A percentile compares a stretch with the other conserved stretches of the same genome.
Conservation (phyloP, 179 eudicot species). For the Beta corolliflora region DNA sequence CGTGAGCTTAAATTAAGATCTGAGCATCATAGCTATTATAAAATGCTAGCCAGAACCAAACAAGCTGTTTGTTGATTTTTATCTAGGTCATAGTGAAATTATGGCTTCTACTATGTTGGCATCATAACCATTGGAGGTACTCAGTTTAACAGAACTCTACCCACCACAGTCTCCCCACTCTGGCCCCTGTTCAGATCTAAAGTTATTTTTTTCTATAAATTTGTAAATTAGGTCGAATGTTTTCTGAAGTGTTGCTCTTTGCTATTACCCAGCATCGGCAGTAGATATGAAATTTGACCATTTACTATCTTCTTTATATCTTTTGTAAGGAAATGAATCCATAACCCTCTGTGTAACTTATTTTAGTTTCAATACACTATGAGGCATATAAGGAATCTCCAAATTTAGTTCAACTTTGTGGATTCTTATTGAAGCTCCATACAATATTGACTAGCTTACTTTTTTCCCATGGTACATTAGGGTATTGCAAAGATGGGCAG, state of each 20-base stretch:
- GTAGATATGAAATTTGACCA: neutral
- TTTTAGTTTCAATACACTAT: neutral
- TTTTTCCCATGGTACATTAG: constrained; percentile 37
- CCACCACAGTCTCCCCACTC: neutral
- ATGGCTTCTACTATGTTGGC: neutral
- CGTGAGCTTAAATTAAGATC: neutral
- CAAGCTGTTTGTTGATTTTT: neutral
- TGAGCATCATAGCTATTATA: neutral
- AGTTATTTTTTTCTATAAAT: neutral
- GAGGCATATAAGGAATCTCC: neutral
- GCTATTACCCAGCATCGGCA: neutral
- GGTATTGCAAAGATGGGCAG: constrained; percentile 97
- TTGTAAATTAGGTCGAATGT: neutral
- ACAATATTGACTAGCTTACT: constrained; percentile 9
- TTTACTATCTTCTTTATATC: neutral
- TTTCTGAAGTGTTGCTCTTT: neutral
- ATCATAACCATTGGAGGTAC: neutral
- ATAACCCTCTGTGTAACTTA: neutral
- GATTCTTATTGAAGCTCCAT: constrained; percentile 4
- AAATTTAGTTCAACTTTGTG: neutral
- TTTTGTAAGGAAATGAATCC: neutral
- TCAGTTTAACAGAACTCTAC: neutral
- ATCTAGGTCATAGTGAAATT: neutral
- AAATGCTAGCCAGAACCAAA: neutral
- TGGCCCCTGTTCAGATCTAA: neutral